Base-by-base conservation (phyloP, 1,284 basidiomycete species). In the Melanopsichium pennsylvanicum region DNA sequence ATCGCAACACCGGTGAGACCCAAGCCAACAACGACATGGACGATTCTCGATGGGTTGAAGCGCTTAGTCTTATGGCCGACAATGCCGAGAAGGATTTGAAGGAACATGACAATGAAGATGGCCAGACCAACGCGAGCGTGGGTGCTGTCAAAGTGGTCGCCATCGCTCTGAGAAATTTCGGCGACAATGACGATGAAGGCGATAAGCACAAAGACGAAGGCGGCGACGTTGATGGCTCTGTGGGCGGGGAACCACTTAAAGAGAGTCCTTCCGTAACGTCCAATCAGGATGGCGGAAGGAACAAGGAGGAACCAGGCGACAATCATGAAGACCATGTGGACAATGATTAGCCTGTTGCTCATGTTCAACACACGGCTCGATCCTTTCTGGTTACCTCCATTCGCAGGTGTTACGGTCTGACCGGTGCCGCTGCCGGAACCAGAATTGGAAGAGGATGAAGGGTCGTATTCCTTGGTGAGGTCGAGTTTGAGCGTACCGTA, bases 231-330 rank as follows among this genome's bases (percentile, higher is more conserved):
- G 26, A 84, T 55, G 46, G 84, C 80, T 82, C 84, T 85, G 67
- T 88, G 87, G 19, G 80, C 82, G 15, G 81, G 83, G 80, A 87
- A 88, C 88, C 88, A 89, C 0, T 81, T 81, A 10, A 84, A 83
- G 63, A 86, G 84, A 0, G 86, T 87, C 46, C 88, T 82, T 19
- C 86, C 81, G 63, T 85, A 86, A 29, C 88, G 84, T 1, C 86
- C 87, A 21, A 88, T 66, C 26, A 90, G 81, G 2, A 85, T 85
- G 5, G 87, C 88, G 18, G 82, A 75, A 3, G 88, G 88, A 0
- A 89, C 81, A 29, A 89, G 78, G 7, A 88, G 39, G 54, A 88
- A 81, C 69, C 88, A 88, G 1, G 85, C 88, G 22, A 87, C 45
- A 6, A 72, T 54, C 73, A 77, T 74, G 35, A 76, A 47, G 56